Conservation (phyloP, 345 rosid species). For the Euphorbia tirucalli region DNA sequence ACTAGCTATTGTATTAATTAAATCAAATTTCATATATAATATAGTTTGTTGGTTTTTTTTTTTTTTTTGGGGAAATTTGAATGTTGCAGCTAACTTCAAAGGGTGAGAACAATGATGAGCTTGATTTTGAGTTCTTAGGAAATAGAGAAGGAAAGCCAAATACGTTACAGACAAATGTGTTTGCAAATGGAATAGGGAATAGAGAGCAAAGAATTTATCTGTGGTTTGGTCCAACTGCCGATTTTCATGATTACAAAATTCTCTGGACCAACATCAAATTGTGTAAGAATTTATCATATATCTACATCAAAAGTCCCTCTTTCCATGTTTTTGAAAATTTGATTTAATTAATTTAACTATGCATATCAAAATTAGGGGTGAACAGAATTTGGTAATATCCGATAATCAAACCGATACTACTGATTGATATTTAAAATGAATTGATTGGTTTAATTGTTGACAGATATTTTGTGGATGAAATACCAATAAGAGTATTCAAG, state of each 20-base stretch:
- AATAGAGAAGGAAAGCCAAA: conserved; percentile 53
- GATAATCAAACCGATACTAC: too few species aligned
- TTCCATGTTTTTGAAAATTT: too few species aligned
- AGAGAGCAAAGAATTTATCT: conserved; percentile 57
- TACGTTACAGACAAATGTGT: conserved; percentile 61
- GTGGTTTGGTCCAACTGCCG: conserved; percentile 66
- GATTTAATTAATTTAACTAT: too few species aligned
- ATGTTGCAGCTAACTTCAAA: conserved; percentile 44
- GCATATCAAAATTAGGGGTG: too few species aligned
- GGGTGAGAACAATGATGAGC: conserved; percentile 48
- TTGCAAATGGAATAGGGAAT: conserved; percentile 43
- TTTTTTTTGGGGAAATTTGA: too few species aligned
- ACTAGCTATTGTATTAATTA: too few species aligned
- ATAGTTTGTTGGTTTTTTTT: too few species aligned
- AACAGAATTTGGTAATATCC: too few species aligned
- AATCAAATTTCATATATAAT: too few species aligned
- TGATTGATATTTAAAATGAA: too few species aligned
- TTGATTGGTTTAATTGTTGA: too few species aligned
- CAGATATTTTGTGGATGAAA: conserved; percentile 57
- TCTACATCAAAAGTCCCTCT: too few species aligned
- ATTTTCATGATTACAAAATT: conserved; percentile 52
- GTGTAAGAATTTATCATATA: conserved; percentile 44
- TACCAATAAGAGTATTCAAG: conserved; percentile 69
- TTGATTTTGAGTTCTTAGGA: conserved; percentile 77
- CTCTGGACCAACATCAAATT: conserved; percentile 71